Percentiles rank a stretch among this genome's conserved stretches.
These are phyloP conservation scores for Fusarium newnesense DNA, from an alignment of 2,329 filamentous ascomycete genomes.

Conservation along the genomic window DNA sequence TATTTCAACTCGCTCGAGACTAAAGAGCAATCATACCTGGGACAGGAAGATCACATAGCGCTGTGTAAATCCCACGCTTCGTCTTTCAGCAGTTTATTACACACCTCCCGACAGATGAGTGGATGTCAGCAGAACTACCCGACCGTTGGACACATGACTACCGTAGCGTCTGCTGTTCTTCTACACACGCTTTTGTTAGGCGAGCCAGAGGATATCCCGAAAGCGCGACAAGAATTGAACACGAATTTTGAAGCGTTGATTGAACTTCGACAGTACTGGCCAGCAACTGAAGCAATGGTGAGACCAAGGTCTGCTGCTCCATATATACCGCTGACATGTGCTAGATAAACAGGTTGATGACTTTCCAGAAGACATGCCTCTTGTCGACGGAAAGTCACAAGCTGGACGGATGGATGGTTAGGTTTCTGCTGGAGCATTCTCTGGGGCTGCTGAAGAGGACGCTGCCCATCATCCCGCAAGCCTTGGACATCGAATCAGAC, in stretches of 20 bases:
- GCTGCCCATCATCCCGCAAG: accelerated
- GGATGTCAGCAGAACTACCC: neutral
- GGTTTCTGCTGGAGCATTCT: conserved; percentile 5
- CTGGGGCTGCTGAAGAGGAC: neutral
- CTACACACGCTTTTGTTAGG: conserved; percentile 1
- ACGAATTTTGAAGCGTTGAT: conserved; percentile 1
- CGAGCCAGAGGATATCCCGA: neutral
- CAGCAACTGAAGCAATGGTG: neutral
- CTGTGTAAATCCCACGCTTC: conserved; percentile 4
- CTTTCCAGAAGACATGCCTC: neutral
- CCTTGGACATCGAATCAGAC: neutral
- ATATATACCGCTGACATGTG: accelerated
- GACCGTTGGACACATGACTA: neutral
- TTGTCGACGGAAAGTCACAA: neutral
- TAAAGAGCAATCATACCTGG: neutral
- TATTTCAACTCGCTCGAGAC: conserved; percentile 11
- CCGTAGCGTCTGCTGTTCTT: neutral
- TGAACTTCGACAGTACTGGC: neutral
- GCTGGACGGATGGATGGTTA: conserved; percentile 7
- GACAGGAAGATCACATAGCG: neutral
- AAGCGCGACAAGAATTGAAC: neutral
- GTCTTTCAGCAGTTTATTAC: neutral
- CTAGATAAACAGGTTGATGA: neutral
- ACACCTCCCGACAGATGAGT: neutral
- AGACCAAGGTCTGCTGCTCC: accelerated